These are phyloP conservation scores for Fomitiporia mediterranea DNA, from an alignment of 1,284 basidiomycete species.

Conservation along the genomic window DNA sequence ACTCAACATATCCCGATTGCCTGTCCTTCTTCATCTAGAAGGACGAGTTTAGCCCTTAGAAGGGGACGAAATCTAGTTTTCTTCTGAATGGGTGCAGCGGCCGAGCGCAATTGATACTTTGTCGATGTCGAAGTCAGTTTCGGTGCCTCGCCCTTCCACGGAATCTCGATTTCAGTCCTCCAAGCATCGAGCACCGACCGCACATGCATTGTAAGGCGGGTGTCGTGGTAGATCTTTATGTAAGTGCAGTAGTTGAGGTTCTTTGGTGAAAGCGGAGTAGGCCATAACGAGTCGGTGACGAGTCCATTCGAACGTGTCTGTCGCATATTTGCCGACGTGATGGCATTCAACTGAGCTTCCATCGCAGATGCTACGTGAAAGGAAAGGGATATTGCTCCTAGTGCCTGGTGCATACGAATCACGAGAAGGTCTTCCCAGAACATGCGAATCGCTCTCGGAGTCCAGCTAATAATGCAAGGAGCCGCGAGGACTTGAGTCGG, in stretches of 20 bases:
- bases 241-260: constrained; percentile 40
- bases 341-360: constrained; percentile 17
- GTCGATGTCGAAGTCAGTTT: neutral
- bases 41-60: constrained; percentile 6
- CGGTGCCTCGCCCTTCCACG: neutral
- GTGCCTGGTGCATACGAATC: constrained; percentile 34
- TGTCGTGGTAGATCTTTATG: constrained; percentile 61
- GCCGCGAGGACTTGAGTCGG: constrained; percentile 5
- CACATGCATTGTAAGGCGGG: constrained; percentile 42
- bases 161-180: constrained; percentile 22
- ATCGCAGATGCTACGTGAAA: constrained; percentile 38
- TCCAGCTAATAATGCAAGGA: constrained; percentile 43
- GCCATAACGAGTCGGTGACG: neutral
- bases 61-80: constrained; percentile 13
- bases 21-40: constrained; percentile 12
- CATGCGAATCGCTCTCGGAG: constrained; percentile 35
- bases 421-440: constrained; percentile 53
- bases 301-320: constrained; percentile 7
- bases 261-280: constrained; percentile 19
- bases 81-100: neutral
- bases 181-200: constrained; percentile 52
- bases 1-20: constrained; percentile 10
- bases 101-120: neutral
- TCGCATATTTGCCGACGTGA: constrained; percentile 22
- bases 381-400: constrained; percentile 50